Base-by-base conservation (phyloP, 1,284 basidiomycete species). In the Ustilago crameri region DNA sequence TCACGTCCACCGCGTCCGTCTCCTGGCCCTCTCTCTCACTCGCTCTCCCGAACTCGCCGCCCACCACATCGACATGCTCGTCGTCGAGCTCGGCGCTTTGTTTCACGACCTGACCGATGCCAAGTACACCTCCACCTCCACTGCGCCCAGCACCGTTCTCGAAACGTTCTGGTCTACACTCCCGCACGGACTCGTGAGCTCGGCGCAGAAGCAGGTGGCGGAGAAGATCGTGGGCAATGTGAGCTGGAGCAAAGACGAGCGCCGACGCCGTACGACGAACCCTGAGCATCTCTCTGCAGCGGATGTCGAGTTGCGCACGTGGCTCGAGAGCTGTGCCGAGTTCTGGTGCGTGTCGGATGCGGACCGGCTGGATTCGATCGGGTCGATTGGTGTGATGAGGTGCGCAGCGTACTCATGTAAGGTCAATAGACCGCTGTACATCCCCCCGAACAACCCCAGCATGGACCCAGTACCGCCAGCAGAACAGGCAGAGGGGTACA, bases 311-410 rank as follows among this genome's bases (percentile, higher is more conserved):
- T 52, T 70, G 8, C 66, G 73, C 1, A 84, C 86, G 26, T 95
- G 93, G 93, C 90, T 95, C 61, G 82, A 87, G 1, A 82, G 83
- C n/a, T 95, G 92, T 75, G 56, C 86, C 0, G 94, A 96, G 81
- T 86, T 96, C 44, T 91, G 92, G 81, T 94, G 91, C 64, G 93
- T 95, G 0, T 93, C 95, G 82, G 94, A 97, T 82, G 93, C 93
- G 0, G 94, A 96, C 81, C 87, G 93, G 42, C 84, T 97, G 15
- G 94, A 97, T 82, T 92, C 93, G 1, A 93, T 97, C 46, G 94
- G 94, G 2, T 91, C 91, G 5, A 91, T 95, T 65, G 93, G 92
- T 3, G 88, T 96, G 64, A 85, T 96, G 86, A 88, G 94, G 0
- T 94, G 91, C 77, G 89, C 92, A 2, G 93, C 93, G 0, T 96